These are phyloP conservation scores for Ganoderma resinaceum DNA, from an alignment of 1,284 basidiomycete genomes.

Conservation along the genomic window DNA sequence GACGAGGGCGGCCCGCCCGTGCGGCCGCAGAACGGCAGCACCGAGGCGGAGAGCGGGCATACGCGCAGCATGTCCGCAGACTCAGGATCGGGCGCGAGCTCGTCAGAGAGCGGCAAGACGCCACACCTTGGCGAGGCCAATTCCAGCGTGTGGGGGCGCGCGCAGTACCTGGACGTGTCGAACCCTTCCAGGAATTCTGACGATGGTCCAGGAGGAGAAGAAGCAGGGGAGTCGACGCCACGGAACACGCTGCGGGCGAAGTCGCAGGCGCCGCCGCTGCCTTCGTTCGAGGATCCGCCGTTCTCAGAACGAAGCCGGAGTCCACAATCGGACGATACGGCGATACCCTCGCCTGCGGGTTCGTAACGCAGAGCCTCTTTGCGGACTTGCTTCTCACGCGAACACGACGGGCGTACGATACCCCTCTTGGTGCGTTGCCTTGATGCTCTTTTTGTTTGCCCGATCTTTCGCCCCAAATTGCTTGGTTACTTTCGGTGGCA, in stretches of 20 bases:
- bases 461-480: constrained; percentile 5
- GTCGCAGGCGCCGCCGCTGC: constrained; percentile 39
- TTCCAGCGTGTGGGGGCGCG: constrained; percentile 21
- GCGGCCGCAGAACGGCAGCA: constrained; percentile 40
- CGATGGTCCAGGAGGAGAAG: constrained; percentile 30
- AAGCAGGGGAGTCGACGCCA: constrained; percentile 53
- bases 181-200: not conserved
- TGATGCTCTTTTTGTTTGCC: not conserved
- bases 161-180: not conserved
- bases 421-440: not conserved
- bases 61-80: constrained; percentile 25
- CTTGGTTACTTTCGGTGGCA: constrained; percentile 3
- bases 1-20: constrained; percentile 55
- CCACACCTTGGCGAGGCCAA: constrained; percentile 43
- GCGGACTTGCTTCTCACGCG: not conserved
- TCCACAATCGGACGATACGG: constrained; percentile 30
- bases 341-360: constrained; percentile 24
- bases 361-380: constrained; percentile 5
- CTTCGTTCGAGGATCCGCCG: constrained; percentile 26
- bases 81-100: constrained; percentile 1
- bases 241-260: constrained; percentile 51
- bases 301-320: constrained; percentile 37
- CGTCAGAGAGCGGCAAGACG: constrained; percentile 22
- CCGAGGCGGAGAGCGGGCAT: constrained; percentile 28
- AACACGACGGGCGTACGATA: not conserved